A percentile compares a stretch with the other conserved stretches of the same genome.
phyloP scores from a whole-genome alignment of 345 rosid genomes.

The Syzygium aromaticum region DNA sequence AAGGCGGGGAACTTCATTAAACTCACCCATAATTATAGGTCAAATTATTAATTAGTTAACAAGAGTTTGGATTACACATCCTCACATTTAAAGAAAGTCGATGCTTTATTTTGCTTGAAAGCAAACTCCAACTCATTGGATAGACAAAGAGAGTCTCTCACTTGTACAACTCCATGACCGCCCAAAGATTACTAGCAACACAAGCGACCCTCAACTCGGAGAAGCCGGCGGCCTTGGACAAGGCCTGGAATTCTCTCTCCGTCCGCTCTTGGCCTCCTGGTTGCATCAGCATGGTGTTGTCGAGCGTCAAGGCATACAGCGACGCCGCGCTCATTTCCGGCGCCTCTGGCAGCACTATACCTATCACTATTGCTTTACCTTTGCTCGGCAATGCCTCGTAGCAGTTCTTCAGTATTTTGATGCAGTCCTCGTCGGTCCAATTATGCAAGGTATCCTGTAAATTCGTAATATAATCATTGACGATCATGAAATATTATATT shows the following conservation, averaged over 20 bases:
- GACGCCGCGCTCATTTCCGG: slow-evolving; percentile 4
- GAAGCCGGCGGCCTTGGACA: slow-evolving; percentile 9
- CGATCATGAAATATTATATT: background rate
- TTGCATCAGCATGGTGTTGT: background rate
- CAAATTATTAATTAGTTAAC: background rate
- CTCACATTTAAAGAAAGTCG: background rate
- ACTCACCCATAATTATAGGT: background rate
- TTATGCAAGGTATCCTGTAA: slow-evolving; percentile 7
- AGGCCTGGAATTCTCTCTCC: background rate
- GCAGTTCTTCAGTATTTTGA: slow-evolving; percentile 14
- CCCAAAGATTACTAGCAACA: background rate
- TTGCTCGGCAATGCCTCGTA: slow-evolving; percentile 1
- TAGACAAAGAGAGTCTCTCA: background rate
- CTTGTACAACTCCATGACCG: slow-evolving; percentile 6
- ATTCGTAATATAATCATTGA: background rate
- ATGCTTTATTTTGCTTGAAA: background rate
- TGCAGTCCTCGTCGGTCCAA: slow-evolving; percentile 8
- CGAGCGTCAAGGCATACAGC: background rate
- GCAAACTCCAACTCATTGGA: background rate
- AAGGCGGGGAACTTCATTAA: background rate
- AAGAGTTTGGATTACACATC: background rate
- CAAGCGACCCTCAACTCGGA: background rate
- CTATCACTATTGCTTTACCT: slow-evolving; percentile 5
- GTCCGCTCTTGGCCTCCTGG: slow-evolving; percentile 14
- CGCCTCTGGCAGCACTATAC: background rate